Evolutionary conservation across 345 rosid genomes (phyloP).

Genomic region (Psidium friedrichsthalianum): DNA sequence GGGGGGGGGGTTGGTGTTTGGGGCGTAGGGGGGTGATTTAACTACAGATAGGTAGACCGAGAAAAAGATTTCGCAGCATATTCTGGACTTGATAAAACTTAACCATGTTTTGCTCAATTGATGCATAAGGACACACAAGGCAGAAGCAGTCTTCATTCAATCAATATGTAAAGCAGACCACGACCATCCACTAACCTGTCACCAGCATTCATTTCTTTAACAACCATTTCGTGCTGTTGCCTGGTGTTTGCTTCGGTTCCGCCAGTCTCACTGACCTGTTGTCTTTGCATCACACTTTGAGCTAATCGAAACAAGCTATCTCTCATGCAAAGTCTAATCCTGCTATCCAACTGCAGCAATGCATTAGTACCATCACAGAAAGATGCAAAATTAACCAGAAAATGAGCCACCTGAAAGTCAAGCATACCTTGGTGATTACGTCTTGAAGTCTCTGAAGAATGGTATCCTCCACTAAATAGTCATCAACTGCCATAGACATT

Average conservation of each 20-base stretch:
- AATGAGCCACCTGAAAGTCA: not conserved
- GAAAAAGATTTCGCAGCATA: not conserved
- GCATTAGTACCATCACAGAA: constrained; percentile 7
- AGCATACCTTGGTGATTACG: constrained; percentile 59
- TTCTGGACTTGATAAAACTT: not conserved
- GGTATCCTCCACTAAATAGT: constrained; percentile 36
- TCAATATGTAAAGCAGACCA: not conserved
- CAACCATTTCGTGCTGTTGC: constrained; percentile 29
- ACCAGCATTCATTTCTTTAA: constrained; percentile 23
- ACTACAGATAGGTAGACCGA: not conserved
- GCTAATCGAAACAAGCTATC: constrained; percentile 98
- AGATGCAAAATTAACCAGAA: not conserved
- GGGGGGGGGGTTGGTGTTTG: no score
- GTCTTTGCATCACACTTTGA: constrained; percentile 73
- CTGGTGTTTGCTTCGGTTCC: constrained; percentile 36
- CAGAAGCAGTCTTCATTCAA: not conserved
- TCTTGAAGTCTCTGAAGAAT: constrained; percentile 60
- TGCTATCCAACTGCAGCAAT: constrained; percentile 55
- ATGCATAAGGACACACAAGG: not conserved
- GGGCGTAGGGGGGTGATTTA: not conserved
- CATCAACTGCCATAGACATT: constrained; percentile 26
- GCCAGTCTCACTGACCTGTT: constrained; percentile 37
- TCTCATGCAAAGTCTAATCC: constrained; percentile 61
- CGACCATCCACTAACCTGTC: not conserved
- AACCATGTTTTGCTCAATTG: not conserved